Percentiles rank a stretch among this genome's conserved stretches.
These are phyloP conservation scores for Prunus mira DNA, from an alignment of 306 rosid species.

Conservation along the genomic window DNA sequence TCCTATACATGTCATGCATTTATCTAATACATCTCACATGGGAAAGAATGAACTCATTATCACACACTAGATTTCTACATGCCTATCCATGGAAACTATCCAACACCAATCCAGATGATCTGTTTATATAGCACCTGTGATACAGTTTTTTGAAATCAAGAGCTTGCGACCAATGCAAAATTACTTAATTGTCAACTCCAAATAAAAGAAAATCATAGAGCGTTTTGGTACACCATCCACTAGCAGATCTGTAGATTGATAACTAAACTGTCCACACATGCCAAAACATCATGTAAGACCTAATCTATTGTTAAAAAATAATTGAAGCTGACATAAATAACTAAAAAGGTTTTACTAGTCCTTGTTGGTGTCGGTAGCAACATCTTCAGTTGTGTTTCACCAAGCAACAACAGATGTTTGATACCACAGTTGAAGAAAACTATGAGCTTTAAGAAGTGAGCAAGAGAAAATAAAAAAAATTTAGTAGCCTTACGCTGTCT, in stretches of 20 bases:
- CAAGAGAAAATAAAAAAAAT: neutral
- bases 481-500: conserved; percentile 64
- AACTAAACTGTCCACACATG: neutral
- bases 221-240: neutral
- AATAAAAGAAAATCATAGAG: neutral
- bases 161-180: neutral
- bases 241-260: neutral
- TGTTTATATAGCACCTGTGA: neutral
- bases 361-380: neutral
- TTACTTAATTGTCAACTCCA: neutral
- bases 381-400: neutral
- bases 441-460: neutral
- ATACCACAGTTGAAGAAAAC: neutral
- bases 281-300: neutral
- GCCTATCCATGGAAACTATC: neutral
- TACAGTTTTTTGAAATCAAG: neutral
- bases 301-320: neutral
- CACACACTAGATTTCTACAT: neutral
- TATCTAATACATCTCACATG: neutral
- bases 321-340: neutral
- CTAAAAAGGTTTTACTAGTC: neutral
- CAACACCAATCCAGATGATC: neutral
- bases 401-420: neutral
- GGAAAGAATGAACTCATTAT: neutral
- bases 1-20: neutral